Base-by-base conservation (phyloP, 371 early-diverging fungal species). In the Mucor circinelloides region DNA sequence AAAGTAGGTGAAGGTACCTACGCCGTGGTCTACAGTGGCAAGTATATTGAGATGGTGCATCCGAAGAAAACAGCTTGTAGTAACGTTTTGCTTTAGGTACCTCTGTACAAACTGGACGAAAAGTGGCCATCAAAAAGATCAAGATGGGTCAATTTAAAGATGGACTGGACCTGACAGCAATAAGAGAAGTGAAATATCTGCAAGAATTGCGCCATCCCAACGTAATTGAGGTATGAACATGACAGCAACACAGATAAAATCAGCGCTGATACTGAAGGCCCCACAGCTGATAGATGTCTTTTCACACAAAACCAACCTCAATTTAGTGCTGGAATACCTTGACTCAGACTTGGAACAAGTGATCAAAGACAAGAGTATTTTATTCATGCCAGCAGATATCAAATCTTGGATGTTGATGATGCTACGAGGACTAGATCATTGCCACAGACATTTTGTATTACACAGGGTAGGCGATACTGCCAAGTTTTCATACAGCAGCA, bases 371-470 rank as follows among this genome's bases (percentile, higher is more conserved):
- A 93, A 92, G 68, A 87, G 85, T 52, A 82, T 99, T 30, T 87
- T 97, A 21, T 97, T 99, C 75, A 94, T 93, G 89, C 93, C 97
- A 3, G 95, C 92, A 3, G 99, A 99, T 78, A 95, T 99, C 54
- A 99, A 99, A 77, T 90, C 94, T 60, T 99, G 99, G 99, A 92
- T 99, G 93, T 64, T 95, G 66, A 99, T 99, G 99, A 93, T 95
- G 54, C 74, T 99, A 31, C 89, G 95, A 30, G 99, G 99, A 9
- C 78, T 99, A 48, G 89, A 94, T 66, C 96, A 95, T 68, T 95
- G 95, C 75, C 99, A 99, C 77, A 76, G 89, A 7, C 92, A 90
- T 69, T 97, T 92, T 90, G 88, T 99, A 42, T 79, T 99, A 30
- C 99, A 99, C 72, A 80, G 99, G 69, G 94, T 93, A 36, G 13